These are phyloP conservation scores for Debaryomyces maramus DNA, from an alignment of 805 yeast genomes.

Conservation along the genomic window DNA sequence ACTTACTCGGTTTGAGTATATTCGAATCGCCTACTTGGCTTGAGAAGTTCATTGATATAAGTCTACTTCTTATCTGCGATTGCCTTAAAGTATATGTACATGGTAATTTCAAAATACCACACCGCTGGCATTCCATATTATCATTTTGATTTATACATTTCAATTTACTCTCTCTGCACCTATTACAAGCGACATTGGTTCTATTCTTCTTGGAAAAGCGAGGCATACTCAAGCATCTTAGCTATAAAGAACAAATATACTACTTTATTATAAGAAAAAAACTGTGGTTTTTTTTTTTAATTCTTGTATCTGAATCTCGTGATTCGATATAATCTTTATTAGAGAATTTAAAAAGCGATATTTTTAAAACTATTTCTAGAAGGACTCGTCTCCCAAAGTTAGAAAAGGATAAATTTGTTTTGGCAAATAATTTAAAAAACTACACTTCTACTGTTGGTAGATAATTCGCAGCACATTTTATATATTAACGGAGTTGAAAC, in stretches of 20 bases:
- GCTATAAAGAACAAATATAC: no score
- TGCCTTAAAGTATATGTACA: conserved; percentile 21
- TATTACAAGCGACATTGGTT: conserved; percentile 10
- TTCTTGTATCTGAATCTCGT: not conserved
- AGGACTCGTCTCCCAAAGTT: no score
- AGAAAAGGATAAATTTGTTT: no score
- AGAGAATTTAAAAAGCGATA: no score
- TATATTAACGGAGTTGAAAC: no score
- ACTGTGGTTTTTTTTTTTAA: not conserved
- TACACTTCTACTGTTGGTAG: no score
- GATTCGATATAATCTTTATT: no score
- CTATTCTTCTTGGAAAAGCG: conserved; percentile 12
- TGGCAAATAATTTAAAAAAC: no score
- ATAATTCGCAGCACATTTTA: no score
- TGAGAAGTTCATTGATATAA: not conserved
- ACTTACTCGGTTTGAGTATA: no score
- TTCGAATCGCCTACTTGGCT: not conserved
- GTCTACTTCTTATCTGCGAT: conserved; percentile 16
- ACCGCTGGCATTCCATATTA: conserved; percentile 17
- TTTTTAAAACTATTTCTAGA: no score
- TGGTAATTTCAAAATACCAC: conserved; percentile 14
- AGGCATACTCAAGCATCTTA: no score
- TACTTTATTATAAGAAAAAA: not conserved
- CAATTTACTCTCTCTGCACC: conserved; percentile 11
- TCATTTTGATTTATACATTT: conserved; percentile 9